Conservation (phyloP, 345 rosid genomes). For the Euphorbia peplus region DNA sequence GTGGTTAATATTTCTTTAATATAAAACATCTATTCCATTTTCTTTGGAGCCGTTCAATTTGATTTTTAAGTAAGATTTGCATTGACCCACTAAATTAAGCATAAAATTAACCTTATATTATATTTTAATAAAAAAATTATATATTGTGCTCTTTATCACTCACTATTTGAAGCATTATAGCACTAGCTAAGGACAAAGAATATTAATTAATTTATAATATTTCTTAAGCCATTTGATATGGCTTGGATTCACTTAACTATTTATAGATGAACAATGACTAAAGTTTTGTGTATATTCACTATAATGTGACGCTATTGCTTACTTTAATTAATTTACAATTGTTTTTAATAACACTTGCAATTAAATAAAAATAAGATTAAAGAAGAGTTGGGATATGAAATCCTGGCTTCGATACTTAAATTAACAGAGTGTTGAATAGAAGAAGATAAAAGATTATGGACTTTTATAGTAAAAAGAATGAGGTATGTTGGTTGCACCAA, state of each 20-base stretch:
- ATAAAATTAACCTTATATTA: background rate
- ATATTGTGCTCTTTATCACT: background rate
- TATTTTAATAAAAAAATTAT: no score
- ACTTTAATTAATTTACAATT: no score
- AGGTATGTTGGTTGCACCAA: no score
- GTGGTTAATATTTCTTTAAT: background rate
- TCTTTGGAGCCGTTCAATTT: slow-evolving; percentile 34
- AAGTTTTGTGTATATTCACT: background rate
- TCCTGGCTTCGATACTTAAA: no score
- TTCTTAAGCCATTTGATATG: background rate
- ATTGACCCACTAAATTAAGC: slow-evolving; percentile 21
- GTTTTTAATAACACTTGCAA: no score
- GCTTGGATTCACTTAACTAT: background rate
- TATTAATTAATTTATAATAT: background rate
- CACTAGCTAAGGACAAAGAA: slow-evolving; percentile 1
- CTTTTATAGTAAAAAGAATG: no score
- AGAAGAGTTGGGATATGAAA: no score
- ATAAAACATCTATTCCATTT: slow-evolving; percentile 26
- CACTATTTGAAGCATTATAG: background rate
- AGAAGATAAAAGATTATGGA: no score
- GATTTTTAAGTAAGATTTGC: slow-evolving; percentile 4
- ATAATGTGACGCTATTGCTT: no score
- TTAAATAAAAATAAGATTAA: no score
- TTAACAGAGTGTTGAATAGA: no score
- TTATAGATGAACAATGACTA: background rate